These are phyloP conservation scores for Eucalyptus tenuipes DNA, from an alignment of 345 rosid genomes.

Conservation along the genomic window DNA sequence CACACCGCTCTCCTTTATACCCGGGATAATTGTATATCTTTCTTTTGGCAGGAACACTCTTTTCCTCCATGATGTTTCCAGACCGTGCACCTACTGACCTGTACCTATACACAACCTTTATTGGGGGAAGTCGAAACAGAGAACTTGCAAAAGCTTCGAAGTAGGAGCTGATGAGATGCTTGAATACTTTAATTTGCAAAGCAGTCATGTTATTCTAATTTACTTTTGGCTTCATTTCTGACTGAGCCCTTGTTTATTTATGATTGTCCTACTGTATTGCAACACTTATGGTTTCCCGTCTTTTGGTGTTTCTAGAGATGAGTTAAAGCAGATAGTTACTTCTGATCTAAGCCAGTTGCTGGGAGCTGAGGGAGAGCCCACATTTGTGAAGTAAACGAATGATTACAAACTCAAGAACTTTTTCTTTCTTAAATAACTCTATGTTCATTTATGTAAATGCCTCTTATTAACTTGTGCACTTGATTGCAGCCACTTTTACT, in stretches of 20 bases:
- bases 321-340: conserved; percentile 65
- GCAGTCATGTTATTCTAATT: background rate
- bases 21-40: background rate
- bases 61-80: conserved; percentile 94
- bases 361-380: conserved; percentile 90
- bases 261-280: background rate
- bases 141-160: conserved; percentile 79
- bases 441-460: background rate
- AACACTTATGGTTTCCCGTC: background rate
- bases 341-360: conserved; percentile 71
- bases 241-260: background rate
- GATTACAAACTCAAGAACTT: background rate
- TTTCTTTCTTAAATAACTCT: background rate
- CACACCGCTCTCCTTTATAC: background rate
- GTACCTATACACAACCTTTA: conserved; percentile 83
- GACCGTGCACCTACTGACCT: conserved; percentile 68
- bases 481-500: conserved; percentile 64
- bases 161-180: conserved; percentile 18
- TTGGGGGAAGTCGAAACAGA: conserved; percentile 87
- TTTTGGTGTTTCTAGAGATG: conserved; percentile 30
- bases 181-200: background rate
- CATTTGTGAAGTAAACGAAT: conserved; percentile 55
- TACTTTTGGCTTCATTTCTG: background rate
- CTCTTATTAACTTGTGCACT: background rate
- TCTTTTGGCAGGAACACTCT: conserved; percentile 58